phyloP scores from a whole-genome alignment of 805 yeast species.

The Saccharomyces paradoxus region DNA sequence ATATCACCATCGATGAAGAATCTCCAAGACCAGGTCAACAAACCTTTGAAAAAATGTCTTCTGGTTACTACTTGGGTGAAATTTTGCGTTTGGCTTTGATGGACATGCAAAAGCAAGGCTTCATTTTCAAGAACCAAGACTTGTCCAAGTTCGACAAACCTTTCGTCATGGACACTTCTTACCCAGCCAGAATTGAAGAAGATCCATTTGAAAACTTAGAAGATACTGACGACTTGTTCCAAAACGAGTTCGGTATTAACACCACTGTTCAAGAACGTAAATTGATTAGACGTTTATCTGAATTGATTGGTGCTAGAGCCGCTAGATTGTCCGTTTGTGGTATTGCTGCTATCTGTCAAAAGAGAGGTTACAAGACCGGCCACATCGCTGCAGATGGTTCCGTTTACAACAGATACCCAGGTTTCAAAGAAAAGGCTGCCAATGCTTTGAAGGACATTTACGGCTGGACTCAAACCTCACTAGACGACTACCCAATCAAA shows the following conservation, averaged over 20 bases:
- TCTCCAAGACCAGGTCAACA: slow-evolving; percentile 96
- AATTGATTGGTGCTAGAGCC: slow-evolving; percentile 81
- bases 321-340: slow-evolving; percentile 90
- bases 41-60: slow-evolving; percentile 90
- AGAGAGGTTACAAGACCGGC: slow-evolving; percentile 66
- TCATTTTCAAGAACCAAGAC: slow-evolving; percentile 64
- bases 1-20: slow-evolving; percentile 64
- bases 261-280: slow-evolving; percentile 76
- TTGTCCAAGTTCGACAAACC: slow-evolving; percentile 48
- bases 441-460: slow-evolving; percentile 80
- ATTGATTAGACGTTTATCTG: slow-evolving; percentile 72
- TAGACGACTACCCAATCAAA: slow-evolving; percentile 59
- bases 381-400: slow-evolving; percentile 97
- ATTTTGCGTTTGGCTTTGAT: slow-evolving; percentile 68
- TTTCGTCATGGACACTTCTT: slow-evolving; percentile 79
- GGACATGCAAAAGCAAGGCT: slow-evolving; percentile 57
- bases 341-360: slow-evolving; percentile 84
- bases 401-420: slow-evolving; percentile 86
- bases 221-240: slow-evolving; percentile 61
- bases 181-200: slow-evolving; percentile 76
- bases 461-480: slow-evolving; percentile 51
- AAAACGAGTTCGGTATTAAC: slow-evolving; percentile 45
- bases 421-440: slow-evolving; percentile 81
- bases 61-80: slow-evolving; percentile 93
- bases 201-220: slow-evolving; percentile 78